Evolutionary conservation across 1,284 basidiomycete species (phyloP).

Genomic region (Stereum hirsutum): DNA sequence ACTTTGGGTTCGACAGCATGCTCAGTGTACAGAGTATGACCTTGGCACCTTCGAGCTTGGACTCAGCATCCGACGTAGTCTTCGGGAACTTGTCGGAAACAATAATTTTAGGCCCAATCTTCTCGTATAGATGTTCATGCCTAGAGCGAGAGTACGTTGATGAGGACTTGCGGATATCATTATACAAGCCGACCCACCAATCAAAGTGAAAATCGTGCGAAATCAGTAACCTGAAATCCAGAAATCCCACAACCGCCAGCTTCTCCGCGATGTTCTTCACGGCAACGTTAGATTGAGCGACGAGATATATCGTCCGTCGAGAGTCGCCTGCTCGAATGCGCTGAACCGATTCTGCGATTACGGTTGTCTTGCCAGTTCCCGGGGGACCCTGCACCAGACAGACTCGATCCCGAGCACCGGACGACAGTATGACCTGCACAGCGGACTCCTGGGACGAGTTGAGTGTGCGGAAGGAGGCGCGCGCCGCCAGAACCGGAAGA

Average conservation of each 20-base stretch:
- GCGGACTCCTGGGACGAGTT: neutral
- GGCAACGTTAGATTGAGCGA: slow-evolving; percentile 30
- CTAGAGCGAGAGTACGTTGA: neutral
- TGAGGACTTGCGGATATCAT: neutral
- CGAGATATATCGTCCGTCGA: slow-evolving; percentile 18
- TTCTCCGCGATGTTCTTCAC: slow-evolving; percentile 48
- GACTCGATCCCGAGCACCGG: neutral
- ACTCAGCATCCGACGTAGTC: slow-evolving; percentile 4
- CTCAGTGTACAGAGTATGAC: slow-evolving; percentile 64
- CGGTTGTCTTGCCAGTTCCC: slow-evolving; percentile 25
- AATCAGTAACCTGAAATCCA: slow-evolving; percentile 26
- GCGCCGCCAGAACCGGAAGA: too few species aligned
- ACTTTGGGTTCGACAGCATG: slow-evolving; percentile 47
- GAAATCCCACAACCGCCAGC: slow-evolving; percentile 24
- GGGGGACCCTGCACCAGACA: slow-evolving; percentile 15
- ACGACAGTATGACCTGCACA: neutral
- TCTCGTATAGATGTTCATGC: slow-evolving; percentile 50
- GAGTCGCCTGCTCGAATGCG: slow-evolving; percentile 10
- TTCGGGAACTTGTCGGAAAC: slow-evolving; percentile 33
- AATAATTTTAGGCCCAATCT: slow-evolving; percentile 36
- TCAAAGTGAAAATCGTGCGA: slow-evolving; percentile 31
- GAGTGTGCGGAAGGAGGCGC: neutral
- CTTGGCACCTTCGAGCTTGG: slow-evolving; percentile 26
- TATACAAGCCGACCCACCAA: slow-evolving; percentile 1
- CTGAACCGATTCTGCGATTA: slow-evolving; percentile 21